Percentiles rank a stretch among this genome's conserved stretches.
phyloP scores from a whole-genome alignment of 2,329 filamentous ascomycete genomes.

The Lasiodiplodia hormozganensis region DNA sequence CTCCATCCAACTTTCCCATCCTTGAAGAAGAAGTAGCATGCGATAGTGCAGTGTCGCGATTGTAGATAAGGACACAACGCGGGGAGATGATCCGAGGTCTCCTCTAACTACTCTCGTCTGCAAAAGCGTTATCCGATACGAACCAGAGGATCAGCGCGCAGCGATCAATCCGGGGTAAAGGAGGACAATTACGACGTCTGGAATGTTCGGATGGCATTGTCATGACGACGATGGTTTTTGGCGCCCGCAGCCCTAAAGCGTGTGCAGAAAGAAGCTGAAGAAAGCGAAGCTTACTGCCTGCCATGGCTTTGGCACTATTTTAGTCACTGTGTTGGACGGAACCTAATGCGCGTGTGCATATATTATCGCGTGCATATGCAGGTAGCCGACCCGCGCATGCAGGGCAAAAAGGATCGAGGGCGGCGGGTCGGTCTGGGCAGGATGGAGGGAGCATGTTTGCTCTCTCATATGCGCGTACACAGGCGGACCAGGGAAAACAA shows the following conservation, averaged over 20 bases:
- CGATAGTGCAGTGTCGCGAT: not conserved
- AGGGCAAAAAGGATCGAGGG: not conserved
- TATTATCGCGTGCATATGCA: not conserved
- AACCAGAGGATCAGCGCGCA: not conserved
- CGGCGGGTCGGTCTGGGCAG: not conserved
- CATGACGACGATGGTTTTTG: not conserved
- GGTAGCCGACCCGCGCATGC: not conserved
- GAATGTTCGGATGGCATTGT: not conserved
- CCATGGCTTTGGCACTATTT: too few relatives aligned
- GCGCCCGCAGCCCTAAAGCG: not conserved
- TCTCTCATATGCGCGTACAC: not conserved
- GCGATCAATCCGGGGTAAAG: slow-evolving; percentile 15
- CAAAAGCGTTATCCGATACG: not conserved
- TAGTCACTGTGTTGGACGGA: too few relatives aligned
- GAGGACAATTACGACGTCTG: not conserved
- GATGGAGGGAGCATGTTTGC: not conserved
- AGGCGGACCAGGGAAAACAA: not conserved
- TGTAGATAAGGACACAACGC: not conserved
- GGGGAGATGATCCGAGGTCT: not conserved
- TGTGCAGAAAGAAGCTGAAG: not conserved
- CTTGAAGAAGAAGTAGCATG: not conserved
- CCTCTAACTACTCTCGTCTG: not conserved
- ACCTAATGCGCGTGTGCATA: not conserved
- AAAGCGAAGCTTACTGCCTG: not conserved
- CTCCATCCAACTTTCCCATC: too few relatives aligned